A percentile compares a stretch with the other conserved stretches of the same genome.
phyloP scores from a whole-genome alignment of 306 rosid genomes.

The Rosa multiflora region DNA sequence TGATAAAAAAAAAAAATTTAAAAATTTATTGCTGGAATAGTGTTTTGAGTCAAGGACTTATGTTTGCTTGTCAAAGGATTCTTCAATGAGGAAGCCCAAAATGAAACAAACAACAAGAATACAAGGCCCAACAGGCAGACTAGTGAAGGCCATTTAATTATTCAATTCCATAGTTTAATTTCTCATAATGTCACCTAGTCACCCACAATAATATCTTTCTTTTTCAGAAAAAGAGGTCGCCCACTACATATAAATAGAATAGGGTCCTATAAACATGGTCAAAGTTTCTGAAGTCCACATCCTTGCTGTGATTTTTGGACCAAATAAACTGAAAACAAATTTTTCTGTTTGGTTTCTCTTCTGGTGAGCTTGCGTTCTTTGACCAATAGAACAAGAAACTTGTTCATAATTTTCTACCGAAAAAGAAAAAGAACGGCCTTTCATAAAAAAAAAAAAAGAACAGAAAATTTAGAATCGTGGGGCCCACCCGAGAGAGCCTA shows the following conservation, averaged over 20 bases:
- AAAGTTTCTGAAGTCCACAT: neutral
- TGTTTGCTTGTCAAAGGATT: neutral
- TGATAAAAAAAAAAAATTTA: too few species aligned
- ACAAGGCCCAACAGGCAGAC: neutral
- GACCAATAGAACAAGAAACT: neutral
- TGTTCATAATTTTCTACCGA: neutral
- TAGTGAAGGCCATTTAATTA: neutral
- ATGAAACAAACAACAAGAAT: neutral
- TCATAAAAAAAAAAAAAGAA: neutral
- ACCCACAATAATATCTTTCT: too few species aligned
- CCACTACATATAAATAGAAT: neutral
- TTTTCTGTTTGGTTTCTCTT: neutral
- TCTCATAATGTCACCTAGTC: too few species aligned
- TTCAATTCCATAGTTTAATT: neutral
- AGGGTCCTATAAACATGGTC: neutral
- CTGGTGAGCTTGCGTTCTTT: neutral
- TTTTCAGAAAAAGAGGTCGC: neutral
- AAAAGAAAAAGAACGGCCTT: too few species aligned
- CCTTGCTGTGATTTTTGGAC: neutral
- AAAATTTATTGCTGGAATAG: too few species aligned
- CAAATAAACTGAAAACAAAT: conserved; percentile 3
- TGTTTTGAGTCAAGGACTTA: neutral
- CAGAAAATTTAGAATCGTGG: neutral
- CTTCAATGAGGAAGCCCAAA: neutral
- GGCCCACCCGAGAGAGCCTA: neutral